Percentiles rank a stretch among this genome's conserved stretches.
Conservation (phyloP, 805 yeast species). For the Metschnikowia hibisci region DNA sequence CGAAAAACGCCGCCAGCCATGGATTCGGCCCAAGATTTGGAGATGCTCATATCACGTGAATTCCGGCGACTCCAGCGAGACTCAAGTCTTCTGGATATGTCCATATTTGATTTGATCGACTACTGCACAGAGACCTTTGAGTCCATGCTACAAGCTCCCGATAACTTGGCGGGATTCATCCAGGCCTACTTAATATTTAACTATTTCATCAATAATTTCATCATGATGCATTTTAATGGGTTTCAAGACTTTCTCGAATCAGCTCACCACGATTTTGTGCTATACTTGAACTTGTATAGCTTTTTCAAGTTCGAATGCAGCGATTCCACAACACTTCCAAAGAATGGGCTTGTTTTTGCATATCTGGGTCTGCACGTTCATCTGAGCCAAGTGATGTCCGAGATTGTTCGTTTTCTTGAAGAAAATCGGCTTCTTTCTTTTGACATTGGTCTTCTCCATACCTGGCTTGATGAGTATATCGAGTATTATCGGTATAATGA, state of each 20-base stretch:
- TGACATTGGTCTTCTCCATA: conserved; percentile 32
- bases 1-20: conserved; percentile 1
- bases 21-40: neutral
- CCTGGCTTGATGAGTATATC: conserved; percentile 39
- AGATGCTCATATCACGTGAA: conserved; percentile 25
- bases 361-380: conserved; percentile 1
- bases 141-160: conserved; percentile 16
- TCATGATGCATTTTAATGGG: conserved; percentile 41
- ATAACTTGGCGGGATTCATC: conserved; percentile 26
- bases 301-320: conserved; percentile 30
- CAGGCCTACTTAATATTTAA: conserved; percentile 40
- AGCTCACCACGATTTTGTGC: conserved; percentile 37
- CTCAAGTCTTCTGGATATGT: conserved; percentile 23
- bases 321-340: neutral
- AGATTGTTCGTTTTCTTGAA: conserved; percentile 26
- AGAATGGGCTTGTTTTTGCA: conserved; percentile 1
- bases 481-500: conserved; percentile 26
- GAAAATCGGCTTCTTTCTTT: conserved; percentile 30
- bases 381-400: neutral
- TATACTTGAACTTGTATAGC: conserved; percentile 39
- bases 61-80: conserved; percentile 38
- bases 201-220: conserved; percentile 40
- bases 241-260: conserved; percentile 37
- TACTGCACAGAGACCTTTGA: conserved; percentile 38
- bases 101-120: conserved; percentile 41